Base-by-base conservation (phyloP, 2,329 filamentous ascomycete species). In the Botryotinia calthae region DNA sequence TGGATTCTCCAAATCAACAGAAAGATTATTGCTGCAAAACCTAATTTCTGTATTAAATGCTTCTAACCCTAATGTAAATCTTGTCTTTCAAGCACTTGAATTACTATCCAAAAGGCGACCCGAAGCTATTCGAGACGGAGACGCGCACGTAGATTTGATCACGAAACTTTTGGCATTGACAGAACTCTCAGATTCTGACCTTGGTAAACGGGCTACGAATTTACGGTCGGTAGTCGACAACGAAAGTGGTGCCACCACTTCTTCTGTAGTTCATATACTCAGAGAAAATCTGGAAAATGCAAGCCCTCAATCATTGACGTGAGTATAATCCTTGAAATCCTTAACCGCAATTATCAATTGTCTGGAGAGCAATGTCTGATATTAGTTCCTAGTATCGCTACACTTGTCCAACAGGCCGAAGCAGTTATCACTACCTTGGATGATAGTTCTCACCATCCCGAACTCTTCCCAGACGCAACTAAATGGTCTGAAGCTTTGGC, bases 401-500 rank as follows among this genome's bases (percentile, higher is more conserved):
- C 87, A 0, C 79, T 90, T 59, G 83, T 87, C 1, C 82, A 85
- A 25, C 87, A 87, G 77, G 85, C 85, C 1, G 74, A 82, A 12
- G 79, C 82, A 31, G 76, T 86, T 22, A 80, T 84, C 8, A 79
- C 81, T 25, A 79, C 80, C 2, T 82, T 82, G 0, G 74, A 77
- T 1, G 78, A 81, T 1, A 76, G 80, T 0, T 74, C 80, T 1
- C 81, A 84, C 10, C 42, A 74, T 20, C 48, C 46, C 74, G 84
- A 85, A 18, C 81, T 95, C 7, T 84, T 96, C 54, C 93, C 94
- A 0, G 86, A 86, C 76, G 82, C 84, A 0, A 82, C 86, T 2
- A 82, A 87, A 16, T 98, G 95, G 94, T 85, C 87, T 77, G 77
- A 84, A 22, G 87, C 92, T 22, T 81, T 97, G 4, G 79, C 80